Evolutionary conservation across 139 green algal genomes (phyloP).

Genomic region (Ettlia oleoabundans): DNA sequence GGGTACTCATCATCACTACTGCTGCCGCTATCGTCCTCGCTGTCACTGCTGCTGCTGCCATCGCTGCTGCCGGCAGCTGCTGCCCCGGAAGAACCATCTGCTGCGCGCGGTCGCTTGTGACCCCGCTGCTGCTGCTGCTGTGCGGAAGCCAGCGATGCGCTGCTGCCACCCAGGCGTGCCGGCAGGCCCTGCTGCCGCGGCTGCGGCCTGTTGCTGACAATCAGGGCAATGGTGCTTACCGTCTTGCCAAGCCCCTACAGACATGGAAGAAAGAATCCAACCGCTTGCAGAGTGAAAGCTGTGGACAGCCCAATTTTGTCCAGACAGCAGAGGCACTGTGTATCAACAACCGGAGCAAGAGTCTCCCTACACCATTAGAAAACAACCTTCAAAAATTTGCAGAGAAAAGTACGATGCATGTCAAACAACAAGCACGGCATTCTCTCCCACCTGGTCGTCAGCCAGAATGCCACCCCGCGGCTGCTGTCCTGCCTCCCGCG

Average conservation of each 20-base stretch:
- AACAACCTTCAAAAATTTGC: too few relatives aligned
- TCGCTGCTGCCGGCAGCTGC: neutral
- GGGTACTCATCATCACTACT: neutral
- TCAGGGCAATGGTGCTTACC: conserved; percentile 78
- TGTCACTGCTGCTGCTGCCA: conserved; percentile 24
- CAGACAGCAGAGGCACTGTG: too few relatives aligned
- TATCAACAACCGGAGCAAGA: too few relatives aligned
- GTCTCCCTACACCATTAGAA: too few relatives aligned
- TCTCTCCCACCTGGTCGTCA: conserved; percentile 74
- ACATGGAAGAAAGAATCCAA: neutral
- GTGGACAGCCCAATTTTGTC: neutral
- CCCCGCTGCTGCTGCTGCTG: neutral
- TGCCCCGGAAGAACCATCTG: too few relatives aligned
- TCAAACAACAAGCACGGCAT: neutral
- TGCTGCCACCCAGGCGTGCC: neutral
- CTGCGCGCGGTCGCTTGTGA: conserved; percentile 13
- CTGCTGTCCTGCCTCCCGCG: conserved; percentile 51
- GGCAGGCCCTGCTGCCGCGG: conserved; percentile 31
- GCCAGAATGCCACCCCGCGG: conserved; percentile 80
- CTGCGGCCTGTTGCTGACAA: conserved; percentile 63
- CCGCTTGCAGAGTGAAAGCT: neutral
- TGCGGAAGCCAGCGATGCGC: neutral
- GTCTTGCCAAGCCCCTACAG: conserved; percentile 86
- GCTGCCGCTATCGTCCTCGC: conserved; percentile 4
- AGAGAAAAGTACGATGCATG: too few relatives aligned